Percentiles rank a stretch among this genome's conserved stretches.
phyloP scores from a whole-genome alignment of 108 stramenopile genomes.

The Epithemia pelagica region DNA sequence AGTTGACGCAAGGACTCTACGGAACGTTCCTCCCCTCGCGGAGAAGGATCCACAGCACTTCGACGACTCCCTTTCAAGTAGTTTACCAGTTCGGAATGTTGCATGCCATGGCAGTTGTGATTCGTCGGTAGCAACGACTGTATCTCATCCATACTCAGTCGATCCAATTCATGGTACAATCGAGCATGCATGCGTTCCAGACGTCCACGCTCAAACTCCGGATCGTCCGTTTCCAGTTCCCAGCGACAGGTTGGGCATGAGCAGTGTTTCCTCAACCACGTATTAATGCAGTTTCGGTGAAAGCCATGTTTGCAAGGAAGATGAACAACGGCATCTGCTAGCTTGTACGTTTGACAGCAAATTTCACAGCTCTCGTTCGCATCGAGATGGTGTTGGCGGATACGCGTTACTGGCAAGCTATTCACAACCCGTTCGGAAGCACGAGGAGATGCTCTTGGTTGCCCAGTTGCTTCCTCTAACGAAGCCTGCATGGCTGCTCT shows the following conservation, averaged over 20 bases:
- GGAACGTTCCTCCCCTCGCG: not conserved
- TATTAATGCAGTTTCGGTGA: constrained; percentile 23
- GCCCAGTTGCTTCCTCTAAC: too few relatives aligned
- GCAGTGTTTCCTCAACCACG: constrained; percentile 40
- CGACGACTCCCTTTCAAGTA: not conserved
- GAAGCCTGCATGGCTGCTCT: too few relatives aligned
- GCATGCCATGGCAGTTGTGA: not conserved
- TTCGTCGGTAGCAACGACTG: not conserved
- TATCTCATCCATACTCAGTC: not conserved
- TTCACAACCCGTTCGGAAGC: not conserved
- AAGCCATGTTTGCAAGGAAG: constrained; percentile 42
- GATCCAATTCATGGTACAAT: not conserved
- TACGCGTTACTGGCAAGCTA: not conserved
- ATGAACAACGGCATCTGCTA: constrained; percentile 3
- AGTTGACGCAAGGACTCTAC: not conserved
- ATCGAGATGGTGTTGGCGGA: not conserved
- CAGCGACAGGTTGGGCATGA: constrained; percentile 50
- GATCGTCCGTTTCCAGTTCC: constrained; percentile 23
- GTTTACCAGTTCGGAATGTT: not conserved
- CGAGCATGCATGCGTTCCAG: constrained; percentile 5
- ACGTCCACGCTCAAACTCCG: not conserved
- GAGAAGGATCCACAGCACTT: not conserved
- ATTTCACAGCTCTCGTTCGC: not conserved
- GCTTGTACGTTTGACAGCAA: not conserved
- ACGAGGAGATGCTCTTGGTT: too few relatives aligned